phyloP scores from a whole-genome alignment of 2,329 filamentous ascomycete species.

The Phaeoacremonium minimum region DNA sequence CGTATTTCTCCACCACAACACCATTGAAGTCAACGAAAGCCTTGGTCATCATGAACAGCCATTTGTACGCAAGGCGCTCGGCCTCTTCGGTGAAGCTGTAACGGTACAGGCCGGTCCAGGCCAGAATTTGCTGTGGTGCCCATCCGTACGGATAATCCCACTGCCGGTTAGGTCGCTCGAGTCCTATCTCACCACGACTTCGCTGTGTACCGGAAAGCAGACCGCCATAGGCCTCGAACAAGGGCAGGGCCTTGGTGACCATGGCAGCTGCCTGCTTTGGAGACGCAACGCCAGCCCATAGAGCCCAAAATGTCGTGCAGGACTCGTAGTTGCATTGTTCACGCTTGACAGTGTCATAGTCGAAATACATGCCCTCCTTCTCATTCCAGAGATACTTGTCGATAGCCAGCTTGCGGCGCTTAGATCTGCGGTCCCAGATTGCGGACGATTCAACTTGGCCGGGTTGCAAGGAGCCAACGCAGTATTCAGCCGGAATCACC shows the following conservation, averaged over 20 bases:
- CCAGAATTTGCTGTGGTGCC: conserved; percentile 97
- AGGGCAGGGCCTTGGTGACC: conserved; percentile 76
- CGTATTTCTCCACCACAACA: conserved; percentile 97
- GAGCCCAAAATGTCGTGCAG: conserved; percentile 92
- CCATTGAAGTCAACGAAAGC: conserved; percentile 98
- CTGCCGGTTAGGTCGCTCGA: conserved; percentile 88
- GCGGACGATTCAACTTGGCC: conserved; percentile 77
- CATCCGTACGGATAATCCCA: conserved; percentile 99
- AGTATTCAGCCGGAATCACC: conserved; percentile 78
- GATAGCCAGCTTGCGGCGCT: conserved; percentile 77
- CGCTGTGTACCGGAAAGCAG: conserved; percentile 85
- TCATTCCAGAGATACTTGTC: conserved; percentile 95
- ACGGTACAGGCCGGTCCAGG: conserved; percentile 87
- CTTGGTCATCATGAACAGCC: conserved; percentile 98
- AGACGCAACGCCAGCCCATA: conserved; percentile 88
- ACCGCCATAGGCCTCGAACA: conserved; percentile 84
- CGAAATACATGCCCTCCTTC: conserved; percentile 92
- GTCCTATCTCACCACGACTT: conserved; percentile 73
- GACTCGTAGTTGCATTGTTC: conserved; percentile 81
- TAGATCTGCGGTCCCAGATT: conserved; percentile 84
- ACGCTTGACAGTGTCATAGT: conserved; percentile 85
- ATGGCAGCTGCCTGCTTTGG: conserved; percentile 82
- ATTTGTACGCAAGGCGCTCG: conserved; percentile 87
- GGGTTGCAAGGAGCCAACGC: conserved; percentile 60
- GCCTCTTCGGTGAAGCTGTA: conserved; percentile 92